Evolutionary conservation across 2,329 filamentous ascomycete genomes (phyloP).

Genomic region (Epichloe bromicola): DNA sequence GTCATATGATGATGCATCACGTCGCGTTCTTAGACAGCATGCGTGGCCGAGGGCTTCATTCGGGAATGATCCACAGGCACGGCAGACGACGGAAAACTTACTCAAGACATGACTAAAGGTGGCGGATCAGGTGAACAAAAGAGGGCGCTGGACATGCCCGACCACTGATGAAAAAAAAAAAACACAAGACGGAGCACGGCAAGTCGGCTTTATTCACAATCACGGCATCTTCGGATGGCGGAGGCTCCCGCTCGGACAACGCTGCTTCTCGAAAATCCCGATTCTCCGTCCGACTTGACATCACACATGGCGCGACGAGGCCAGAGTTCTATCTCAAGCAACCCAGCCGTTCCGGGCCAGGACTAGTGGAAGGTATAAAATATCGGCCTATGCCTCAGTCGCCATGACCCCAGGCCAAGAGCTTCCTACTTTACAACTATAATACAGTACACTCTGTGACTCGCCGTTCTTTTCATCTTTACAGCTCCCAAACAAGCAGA

Average conservation of each 20-base stretch:
- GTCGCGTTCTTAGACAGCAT: background rate
- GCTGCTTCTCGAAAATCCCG: background rate
- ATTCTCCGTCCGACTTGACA: background rate
- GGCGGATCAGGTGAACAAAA: too few relatives aligned
- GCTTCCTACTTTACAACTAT: too few relatives aligned
- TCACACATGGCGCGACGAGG: too few relatives aligned
- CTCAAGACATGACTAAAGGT: too few relatives aligned
- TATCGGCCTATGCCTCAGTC: too few relatives aligned
- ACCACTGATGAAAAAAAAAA: background rate
- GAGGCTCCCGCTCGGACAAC: background rate
- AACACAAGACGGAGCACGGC: background rate
- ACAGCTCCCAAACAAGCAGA: too few relatives aligned
- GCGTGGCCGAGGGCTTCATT: background rate
- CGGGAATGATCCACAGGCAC: background rate
- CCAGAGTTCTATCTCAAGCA: background rate
- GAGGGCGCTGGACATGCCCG: background rate
- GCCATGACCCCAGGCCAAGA: too few relatives aligned
- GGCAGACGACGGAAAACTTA: too few relatives aligned
- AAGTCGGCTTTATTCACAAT: background rate
- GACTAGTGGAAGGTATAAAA: background rate
- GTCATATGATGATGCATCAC: too few relatives aligned
- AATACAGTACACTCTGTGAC: too few relatives aligned
- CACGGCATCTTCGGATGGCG: slow-evolving; percentile 1
- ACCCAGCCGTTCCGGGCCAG: background rate
- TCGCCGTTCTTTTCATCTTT: too few relatives aligned